phyloP scores from a whole-genome alignment of 495 filamentous ascomycete species.

The Xylaria cubensis region DNA sequence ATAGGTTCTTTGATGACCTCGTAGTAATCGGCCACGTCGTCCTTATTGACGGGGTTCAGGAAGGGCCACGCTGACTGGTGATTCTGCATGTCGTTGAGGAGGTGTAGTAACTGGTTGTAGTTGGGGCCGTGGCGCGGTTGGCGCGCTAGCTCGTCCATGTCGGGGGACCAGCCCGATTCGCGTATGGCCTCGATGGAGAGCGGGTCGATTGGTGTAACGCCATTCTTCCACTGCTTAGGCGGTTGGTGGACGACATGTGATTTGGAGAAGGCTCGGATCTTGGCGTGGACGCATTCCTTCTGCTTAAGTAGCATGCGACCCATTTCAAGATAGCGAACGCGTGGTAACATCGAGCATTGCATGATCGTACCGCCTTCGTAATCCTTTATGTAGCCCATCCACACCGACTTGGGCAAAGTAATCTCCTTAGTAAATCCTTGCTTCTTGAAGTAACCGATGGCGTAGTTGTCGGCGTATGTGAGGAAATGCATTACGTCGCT shows the following conservation, averaged over 20 bases:
- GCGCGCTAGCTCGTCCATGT: constrained; percentile 96
- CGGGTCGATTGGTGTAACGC: constrained; percentile 74
- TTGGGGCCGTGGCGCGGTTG: constrained; percentile 98
- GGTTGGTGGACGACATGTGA: constrained; percentile 87
- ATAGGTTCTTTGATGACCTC: constrained; percentile 98
- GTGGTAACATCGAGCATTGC: constrained; percentile 97
- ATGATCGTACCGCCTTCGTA: constrained; percentile 99
- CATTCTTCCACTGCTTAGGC: constrained; percentile 84
- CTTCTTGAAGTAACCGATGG: constrained; percentile 99
- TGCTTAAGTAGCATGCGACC: constrained; percentile 97
- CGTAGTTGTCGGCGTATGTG: constrained; percentile 98
- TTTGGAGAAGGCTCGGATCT: constrained; percentile 89
- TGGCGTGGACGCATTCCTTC: constrained; percentile 91
- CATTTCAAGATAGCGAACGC: constrained; percentile 90
- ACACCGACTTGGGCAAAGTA: constrained; percentile 83
- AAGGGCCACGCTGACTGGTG: constrained; percentile 93
- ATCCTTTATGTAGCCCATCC: constrained; percentile 99
- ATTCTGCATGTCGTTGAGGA: constrained; percentile 95
- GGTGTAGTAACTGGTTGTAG: constrained; percentile 88
- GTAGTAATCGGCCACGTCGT: constrained; percentile 97
- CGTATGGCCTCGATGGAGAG: constrained; percentile 83
- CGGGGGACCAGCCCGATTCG: constrained; percentile 90
- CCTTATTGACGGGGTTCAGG: constrained; percentile 88
- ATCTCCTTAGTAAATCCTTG: constrained; percentile 99
- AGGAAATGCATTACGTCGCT: constrained; percentile 98